Evolutionary conservation across 2,329 filamentous ascomycete genomes (phyloP).

Genomic region (Trichoderma arundinaceum): DNA sequence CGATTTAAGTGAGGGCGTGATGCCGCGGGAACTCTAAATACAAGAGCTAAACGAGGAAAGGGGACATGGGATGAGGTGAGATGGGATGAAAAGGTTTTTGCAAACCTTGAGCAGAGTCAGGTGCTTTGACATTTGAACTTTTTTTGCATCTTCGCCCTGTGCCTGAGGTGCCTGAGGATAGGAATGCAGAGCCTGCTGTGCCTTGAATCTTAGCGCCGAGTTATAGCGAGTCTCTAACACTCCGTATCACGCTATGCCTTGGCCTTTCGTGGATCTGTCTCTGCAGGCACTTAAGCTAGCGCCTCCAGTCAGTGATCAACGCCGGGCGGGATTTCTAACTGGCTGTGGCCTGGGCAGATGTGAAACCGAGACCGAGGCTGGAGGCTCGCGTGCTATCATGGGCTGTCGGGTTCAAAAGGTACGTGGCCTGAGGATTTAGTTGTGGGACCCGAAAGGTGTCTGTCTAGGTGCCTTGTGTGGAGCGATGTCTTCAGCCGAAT

Average conservation of each 20-base stretch:
- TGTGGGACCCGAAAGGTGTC: not conserved
- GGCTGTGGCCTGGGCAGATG: not conserved
- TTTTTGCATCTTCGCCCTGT: not conserved
- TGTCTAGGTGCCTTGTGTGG: not conserved
- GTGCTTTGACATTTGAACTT: too few species aligned
- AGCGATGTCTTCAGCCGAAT: conserved; percentile 2
- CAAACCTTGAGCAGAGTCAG: too few species aligned
- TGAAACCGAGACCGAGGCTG: conserved; percentile 12
- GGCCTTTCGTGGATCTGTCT: conserved; percentile 21
- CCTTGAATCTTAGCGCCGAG: conserved; percentile 16
- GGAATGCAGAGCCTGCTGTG: conserved; percentile 8
- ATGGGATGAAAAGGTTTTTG: not conserved
- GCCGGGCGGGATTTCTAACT: conserved; percentile 1
- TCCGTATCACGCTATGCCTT: not conserved
- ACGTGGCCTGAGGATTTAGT: not conserved
- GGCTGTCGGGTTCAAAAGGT: not conserved
- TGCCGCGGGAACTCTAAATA: conserved; percentile 4
- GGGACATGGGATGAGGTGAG: not conserved
- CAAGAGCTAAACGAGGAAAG: not conserved
- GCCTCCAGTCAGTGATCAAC: conserved; percentile 22
- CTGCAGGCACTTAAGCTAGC: conserved; percentile 29
- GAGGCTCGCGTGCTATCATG: not conserved
- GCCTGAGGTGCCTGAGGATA: conserved; percentile 3
- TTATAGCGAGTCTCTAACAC: not conserved
- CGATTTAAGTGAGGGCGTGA: conserved; percentile 8